phyloP scores from a whole-genome alignment of 2,329 filamentous ascomycete genomes.

The Fusarium sublunatum region DNA sequence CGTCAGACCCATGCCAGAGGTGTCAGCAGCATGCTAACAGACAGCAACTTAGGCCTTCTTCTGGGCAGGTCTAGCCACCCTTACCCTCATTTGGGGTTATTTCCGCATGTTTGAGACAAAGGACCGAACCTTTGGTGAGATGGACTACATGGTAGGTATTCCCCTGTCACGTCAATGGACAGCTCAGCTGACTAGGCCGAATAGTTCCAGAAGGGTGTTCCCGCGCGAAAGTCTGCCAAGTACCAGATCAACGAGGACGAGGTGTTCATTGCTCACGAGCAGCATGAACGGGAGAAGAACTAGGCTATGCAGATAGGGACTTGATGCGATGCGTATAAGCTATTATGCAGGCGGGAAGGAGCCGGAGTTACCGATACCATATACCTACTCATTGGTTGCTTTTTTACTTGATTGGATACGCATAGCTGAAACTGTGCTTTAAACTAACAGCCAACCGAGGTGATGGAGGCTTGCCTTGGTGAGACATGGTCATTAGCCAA shows the following conservation, averaged over 20 bases:
- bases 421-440: conserved; percentile 19
- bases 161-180: not conserved
- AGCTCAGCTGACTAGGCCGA: conserved; percentile 21
- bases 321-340: conserved; percentile 2
- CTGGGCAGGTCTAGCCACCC: conserved; percentile 52
- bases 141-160: conserved; percentile 55
- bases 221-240: conserved; percentile 54
- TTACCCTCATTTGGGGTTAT: conserved; percentile 56
- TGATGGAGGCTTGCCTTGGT: conserved; percentile 21
- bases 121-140: conserved; percentile 58
- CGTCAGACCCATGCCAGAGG: not conserved
- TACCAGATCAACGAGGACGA: conserved; percentile 53
- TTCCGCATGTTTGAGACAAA: conserved; percentile 60
- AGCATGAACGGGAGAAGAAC: conserved; percentile 28
- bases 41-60: conserved; percentile 53
- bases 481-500: conserved; percentile 18
- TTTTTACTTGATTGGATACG: not conserved
- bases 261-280: conserved; percentile 42
- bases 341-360: not conserved
- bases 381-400: not conserved
- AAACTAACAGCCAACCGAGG: conserved; percentile 12
- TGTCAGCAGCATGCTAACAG: conserved; percentile 10
- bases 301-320: conserved; percentile 6
- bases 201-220: conserved; percentile 52
- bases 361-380: conserved; percentile 16